phyloP scores from a whole-genome alignment of 2,329 filamentous ascomycete genomes.

The Paraconiothyrium brasiliense region DNA sequence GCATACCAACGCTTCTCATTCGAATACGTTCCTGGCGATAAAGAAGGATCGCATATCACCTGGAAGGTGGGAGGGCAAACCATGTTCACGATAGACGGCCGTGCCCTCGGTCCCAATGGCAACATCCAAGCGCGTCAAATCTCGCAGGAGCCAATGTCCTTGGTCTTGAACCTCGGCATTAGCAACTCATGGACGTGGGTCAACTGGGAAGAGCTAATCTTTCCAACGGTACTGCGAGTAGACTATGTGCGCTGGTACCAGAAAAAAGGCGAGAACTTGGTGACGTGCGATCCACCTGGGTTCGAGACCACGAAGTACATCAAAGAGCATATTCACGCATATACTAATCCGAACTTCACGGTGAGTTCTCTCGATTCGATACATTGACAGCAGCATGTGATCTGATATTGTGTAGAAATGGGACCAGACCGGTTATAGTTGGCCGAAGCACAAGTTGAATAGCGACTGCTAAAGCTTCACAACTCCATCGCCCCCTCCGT shows the following conservation, averaged over 20 bases:
- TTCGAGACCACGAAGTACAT: conserved; percentile 64
- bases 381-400: not conserved
- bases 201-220: conserved; percentile 55
- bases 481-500: not conserved
- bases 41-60: conserved; percentile 56
- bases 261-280: conserved; percentile 55
- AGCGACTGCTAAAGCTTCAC: conserved; percentile 43
- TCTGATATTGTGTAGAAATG: conserved; percentile 31
- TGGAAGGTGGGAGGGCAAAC: conserved; percentile 64
- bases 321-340: conserved; percentile 57
- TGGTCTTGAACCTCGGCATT: conserved; percentile 64
- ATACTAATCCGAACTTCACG: conserved; percentile 62
- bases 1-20: conserved; percentile 66
- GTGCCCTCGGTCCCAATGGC: conserved; percentile 63
- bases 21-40: conserved; percentile 62
- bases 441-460: conserved; percentile 58
- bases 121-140: conserved; percentile 61
- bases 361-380: conserved; percentile 44
- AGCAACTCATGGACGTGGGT: conserved; percentile 61
- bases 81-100: conserved; percentile 62
- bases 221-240: conserved; percentile 62
- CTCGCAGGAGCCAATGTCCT: conserved; percentile 63
- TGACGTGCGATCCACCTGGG: conserved; percentile 65
- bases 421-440: conserved; percentile 45
- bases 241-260: conserved; percentile 67